Evolutionary conservation across 208 protist species (phyloP), one percentile per base, ranked within the genome.

Genomic region (Leishmania major): DNA sequence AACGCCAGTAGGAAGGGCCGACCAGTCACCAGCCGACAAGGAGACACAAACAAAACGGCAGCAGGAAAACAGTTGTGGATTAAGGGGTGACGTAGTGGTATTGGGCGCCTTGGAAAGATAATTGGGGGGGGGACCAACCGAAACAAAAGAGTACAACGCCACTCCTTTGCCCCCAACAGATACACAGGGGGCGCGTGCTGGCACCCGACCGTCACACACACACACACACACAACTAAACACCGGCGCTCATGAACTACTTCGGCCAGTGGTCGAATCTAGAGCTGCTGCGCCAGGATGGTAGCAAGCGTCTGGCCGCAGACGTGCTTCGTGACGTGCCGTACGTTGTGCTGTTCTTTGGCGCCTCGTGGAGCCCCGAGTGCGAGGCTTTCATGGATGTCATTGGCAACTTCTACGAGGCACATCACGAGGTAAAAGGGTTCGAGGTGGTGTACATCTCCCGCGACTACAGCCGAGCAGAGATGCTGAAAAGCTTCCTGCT

Each of bases 201-300:
- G 7, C 7, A 60, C 45, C 17, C 5, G 11, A 43, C n/a, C 13
- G 28, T 22, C 31, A n/a, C 67, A 22, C 22, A n/a, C 4, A 19
- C 31, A n/a, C 67, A 22, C 31, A n/a, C 67, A 22, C 22, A n/a
- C 4, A 43, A 31, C 11, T 11, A 22, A 25, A 25, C 25, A 35
- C 75, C 67, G 8, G 45, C 45, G 25, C 13, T 51, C 60, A 86
- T 86, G 80, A 90, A 92, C 51, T 92, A 90, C 78, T 87, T 92
- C 72, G 85, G 80, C 0, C 89, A 92, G 76, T 92, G 89, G 89
- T 84, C 89, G 0, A 79, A 88, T 37, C 55, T 92, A 4, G 57
- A 77, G 51, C 77, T 90, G 8, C 8, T 92, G 43, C 75, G 79
- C 15, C 85, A 85, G 64, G 84, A 88, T 66, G 87, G 84, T 22